These are phyloP conservation scores for Chytriomyces sp. DNA, from an alignment of 192 early-diverging fungal genomes.

Conservation along the genomic window DNA sequence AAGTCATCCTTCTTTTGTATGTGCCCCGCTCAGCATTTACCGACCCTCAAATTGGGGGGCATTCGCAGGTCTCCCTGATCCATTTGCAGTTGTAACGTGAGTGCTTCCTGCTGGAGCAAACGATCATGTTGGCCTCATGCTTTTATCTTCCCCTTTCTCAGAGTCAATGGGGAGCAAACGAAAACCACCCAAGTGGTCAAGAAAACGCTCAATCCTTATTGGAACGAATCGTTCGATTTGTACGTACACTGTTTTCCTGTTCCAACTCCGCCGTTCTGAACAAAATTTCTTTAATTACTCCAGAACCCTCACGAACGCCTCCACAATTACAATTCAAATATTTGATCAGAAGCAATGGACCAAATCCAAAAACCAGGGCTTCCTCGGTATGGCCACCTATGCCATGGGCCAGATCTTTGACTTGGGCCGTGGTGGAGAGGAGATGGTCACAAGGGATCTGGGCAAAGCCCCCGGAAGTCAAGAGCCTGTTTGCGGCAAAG, in stretches of 20 bases:
- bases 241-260: constrained; percentile 29
- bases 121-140: neutral
- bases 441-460: constrained; percentile 89
- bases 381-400: constrained; percentile 89
- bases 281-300: neutral
- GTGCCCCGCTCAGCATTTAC: neutral
- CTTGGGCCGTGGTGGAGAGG: constrained; percentile 76
- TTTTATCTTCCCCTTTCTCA: neutral
- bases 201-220: constrained; percentile 92
- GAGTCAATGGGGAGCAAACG: constrained; percentile 93
- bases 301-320: constrained; percentile 73
- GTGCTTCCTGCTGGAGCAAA: neutral
- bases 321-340: constrained; percentile 90
- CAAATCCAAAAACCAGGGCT: constrained; percentile 65
- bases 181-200: constrained; percentile 86
- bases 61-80: constrained; percentile 80
- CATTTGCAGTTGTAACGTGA: constrained; percentile 91
- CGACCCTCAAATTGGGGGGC: neutral
- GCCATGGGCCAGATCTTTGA: constrained; percentile 84
- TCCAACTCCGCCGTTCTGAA: neutral
- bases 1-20: constrained; percentile 43
- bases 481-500: constrained; percentile 85
- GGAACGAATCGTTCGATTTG: constrained; percentile 91
- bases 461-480: constrained; percentile 77
- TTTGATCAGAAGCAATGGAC: constrained; percentile 99